Base-by-base conservation (phyloP, 257 asterid species). In the Scutellaria barbata region DNA sequence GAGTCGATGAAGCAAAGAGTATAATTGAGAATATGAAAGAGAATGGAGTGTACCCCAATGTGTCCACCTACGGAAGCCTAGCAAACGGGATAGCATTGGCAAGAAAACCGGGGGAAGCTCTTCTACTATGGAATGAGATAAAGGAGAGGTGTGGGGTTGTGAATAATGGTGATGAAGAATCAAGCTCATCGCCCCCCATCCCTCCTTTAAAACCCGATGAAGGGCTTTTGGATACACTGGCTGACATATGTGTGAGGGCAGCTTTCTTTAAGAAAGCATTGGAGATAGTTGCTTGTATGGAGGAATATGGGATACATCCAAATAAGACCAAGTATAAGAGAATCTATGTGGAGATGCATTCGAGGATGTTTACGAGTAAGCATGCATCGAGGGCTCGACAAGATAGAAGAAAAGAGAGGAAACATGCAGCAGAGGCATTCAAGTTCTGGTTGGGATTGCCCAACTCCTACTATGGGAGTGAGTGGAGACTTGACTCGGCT, bases 361-460 rank as follows among this genome's bases (percentile, higher is more conserved):
- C 98, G 10, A 85, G 93, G 81, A 95, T 95, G 98, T 95, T 91
- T 84, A 88, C 99, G 1, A 95, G 99, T 63, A 95, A 95, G 92
- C 99, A 95, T n/a, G 98, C 99, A 5, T 95, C 99, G 6, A 81
- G 84, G 79, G 96, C 99, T 41, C 80, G 99, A 60, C 95, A 87
- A 77, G 98, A 94, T 39, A 63, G 96, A 46, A 89, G 99, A 69
- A 82, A 58, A 75, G 99, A 91, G 22, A 90, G 92, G 82, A 91
- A 91, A 82, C 82, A 92, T 81, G 98, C 99, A 5, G 96, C 99
- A 0, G 98, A 95, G 86, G 99, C 99, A 39, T 95, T 95, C 82
- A 95, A 95, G 85, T 95, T 91, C 72, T 95, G 99, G 99, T 75
- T 92, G 81, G 99, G 99, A 75, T 74, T 95, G 88, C 99, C 99